Conservation (phyloP, 108 stramenopile genomes). For the Pseudonitzschia pungens region DNA sequence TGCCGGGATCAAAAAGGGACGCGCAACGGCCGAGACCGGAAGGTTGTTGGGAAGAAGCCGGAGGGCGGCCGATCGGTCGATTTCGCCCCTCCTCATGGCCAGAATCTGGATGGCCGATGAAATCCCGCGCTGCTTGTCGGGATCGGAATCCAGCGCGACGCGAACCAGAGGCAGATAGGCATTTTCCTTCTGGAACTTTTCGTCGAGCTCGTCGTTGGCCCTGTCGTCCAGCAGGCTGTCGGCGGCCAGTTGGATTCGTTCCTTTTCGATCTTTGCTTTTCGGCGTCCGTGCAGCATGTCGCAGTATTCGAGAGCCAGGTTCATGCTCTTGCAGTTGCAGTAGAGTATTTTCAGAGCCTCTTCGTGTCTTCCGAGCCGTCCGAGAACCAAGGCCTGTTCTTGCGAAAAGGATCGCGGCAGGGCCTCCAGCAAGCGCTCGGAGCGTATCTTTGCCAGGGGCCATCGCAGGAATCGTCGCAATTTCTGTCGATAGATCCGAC, state of each 20-base stretch:
- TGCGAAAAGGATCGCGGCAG: conserved; percentile 78
- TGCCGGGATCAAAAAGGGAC: conserved; percentile 85
- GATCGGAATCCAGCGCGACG: conserved; percentile 74
- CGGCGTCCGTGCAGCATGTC: conserved; percentile 71
- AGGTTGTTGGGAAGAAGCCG: conserved; percentile 79
- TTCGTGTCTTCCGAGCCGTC: conserved; percentile 80
- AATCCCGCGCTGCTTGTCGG: conserved; percentile 62
- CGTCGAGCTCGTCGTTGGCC: conserved; percentile 29
- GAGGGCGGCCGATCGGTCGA: conserved; percentile 56
- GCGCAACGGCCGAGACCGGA: conserved; percentile 72
- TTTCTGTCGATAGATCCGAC: conserved; percentile 71
- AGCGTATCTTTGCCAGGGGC: conserved; percentile 67
- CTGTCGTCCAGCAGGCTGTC: conserved; percentile 31
- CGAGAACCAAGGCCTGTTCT: conserved; percentile 83
- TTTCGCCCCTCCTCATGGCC: conserved; percentile 66
- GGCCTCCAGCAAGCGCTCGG: conserved; percentile 68
- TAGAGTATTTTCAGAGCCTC: conserved; percentile 87
- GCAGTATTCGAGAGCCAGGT: conserved; percentile 86
- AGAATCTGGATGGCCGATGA: conserved; percentile 82
- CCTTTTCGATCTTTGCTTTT: conserved; percentile 45
- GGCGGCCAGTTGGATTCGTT: conserved; percentile 33
- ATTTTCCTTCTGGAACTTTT: conserved; percentile 23
- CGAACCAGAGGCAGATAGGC: conserved; percentile 84
- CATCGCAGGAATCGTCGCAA: conserved; percentile 74
- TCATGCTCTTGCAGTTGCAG: conserved; percentile 65